Percentiles rank a stretch among this genome's conserved stretches.
These are phyloP conservation scores for Diplotaxis tenuifolia DNA, from an alignment of 345 rosid species.

Conservation along the genomic window DNA sequence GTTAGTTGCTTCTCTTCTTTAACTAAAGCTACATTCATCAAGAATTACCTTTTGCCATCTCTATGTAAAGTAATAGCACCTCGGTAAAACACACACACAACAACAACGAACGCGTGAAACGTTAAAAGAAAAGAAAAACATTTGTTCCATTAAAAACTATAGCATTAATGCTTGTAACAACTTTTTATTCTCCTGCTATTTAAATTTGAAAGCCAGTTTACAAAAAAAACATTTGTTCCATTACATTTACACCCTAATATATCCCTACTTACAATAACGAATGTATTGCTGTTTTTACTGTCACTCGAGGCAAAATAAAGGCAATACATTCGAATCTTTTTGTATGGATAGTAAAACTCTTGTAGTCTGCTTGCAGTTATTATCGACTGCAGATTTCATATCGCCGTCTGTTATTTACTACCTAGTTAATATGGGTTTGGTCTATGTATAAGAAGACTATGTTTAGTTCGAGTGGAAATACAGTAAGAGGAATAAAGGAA, in stretches of 20 bases:
- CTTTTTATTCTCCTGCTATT: too few species aligned
- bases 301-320: background rate
- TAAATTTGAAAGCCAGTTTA: too few species aligned
- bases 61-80: background rate
- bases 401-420: background rate
- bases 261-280: background rate
- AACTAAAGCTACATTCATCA: background rate
- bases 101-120: background rate
- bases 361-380: background rate
- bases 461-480: background rate
- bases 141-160: too few species aligned
- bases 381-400: background rate
- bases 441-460: background rate
- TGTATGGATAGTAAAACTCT: background rate
- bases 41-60: background rate
- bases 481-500: background rate
- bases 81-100: background rate
- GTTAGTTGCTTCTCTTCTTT: slow-evolving; percentile 7
- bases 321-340: background rate
- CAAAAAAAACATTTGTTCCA: background rate
- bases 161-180: too few species aligned
- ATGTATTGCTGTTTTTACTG: background rate
- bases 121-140: background rate
- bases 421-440: background rate
- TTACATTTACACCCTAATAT: background rate